Base-by-base conservation (phyloP, 768 basidiomycete genomes). In the Polyporus arcularius region DNA sequence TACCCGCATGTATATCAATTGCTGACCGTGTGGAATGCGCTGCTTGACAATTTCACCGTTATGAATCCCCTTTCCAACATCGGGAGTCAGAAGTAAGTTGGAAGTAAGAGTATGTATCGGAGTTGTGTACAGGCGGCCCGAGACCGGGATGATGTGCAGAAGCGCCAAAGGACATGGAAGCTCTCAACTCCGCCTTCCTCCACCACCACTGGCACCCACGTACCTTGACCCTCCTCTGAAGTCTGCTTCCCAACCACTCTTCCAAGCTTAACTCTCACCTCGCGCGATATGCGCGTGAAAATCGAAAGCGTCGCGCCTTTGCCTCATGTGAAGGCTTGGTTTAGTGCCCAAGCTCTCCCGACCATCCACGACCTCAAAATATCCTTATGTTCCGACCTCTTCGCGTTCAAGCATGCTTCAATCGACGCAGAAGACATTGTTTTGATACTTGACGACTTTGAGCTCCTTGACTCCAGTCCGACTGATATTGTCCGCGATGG, bases 371-470 rank as follows among this genome's bases (percentile, higher is more conserved):
- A 71, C 38, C 63, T 73, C 50, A 73, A 73, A 52, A 48, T 47
- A 7, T 42, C 65, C 7, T 60, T 73, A n/a, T 71, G 68, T 49
- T n/a, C 64, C 16, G 65, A 63, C 15, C 60, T 73, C 5, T 61
- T 50, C 0, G 48, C 60, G 1, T 64, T 71, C 47, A 54, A 39
- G 32, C 50, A 65, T 40, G 55, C 41, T 16, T 51, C 54, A 18
- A 16, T 64, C 28, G 28, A 49, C 12, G 40, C 65, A 0, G 26
- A 59, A 12, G 58, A 68, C 46, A 50, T 74, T 30, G 14, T 49
- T n/a, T 66, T 73, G 10, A 58, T 63, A n/a, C 58, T 74, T 31
- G 72, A 74, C 41, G 71, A 68, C 16, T 74, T 73, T 50, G 69
- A 70, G 56, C 61, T 74, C 5, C 63, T 72, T 6, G 72, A 74